Conservation (phyloP, 257 asterid species). For the Gentiana straminea region DNA sequence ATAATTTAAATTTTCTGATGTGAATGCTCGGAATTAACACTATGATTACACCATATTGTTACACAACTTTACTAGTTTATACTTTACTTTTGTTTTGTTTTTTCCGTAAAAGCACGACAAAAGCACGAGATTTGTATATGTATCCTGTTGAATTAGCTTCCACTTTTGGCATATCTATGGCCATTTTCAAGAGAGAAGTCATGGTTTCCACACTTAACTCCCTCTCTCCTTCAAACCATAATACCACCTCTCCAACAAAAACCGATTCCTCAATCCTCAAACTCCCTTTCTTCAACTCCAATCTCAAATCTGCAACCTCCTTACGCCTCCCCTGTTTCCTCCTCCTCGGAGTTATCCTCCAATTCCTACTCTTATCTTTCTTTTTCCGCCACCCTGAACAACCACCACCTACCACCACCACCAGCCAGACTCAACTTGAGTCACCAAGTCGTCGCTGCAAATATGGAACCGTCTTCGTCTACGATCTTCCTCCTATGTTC, state of each 20-base stretch:
- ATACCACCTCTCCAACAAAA: neutral
- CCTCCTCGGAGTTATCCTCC: neutral
- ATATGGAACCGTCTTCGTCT: constrained; percentile 32
- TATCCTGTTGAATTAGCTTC: no score
- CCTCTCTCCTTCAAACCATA: neutral
- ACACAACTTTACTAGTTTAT: no score
- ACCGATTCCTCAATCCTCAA: neutral
- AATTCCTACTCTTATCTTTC: neutral
- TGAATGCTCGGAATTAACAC: no score
- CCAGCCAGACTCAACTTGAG: neutral
- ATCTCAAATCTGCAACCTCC: constrained; percentile 5
- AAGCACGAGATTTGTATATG: no score
- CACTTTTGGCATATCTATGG: no score
- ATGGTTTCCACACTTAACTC: constrained; percentile 1
- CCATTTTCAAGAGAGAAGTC: constrained; percentile 1
- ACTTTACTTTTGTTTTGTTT: no score
- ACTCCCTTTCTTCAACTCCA: neutral
- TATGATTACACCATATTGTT: no score
- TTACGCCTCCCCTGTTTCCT: constrained; percentile 5
- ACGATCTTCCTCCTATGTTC: constrained; percentile 37
- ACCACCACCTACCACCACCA: neutral
- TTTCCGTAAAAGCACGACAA: no score
- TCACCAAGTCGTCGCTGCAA: neutral
- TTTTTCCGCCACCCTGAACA: neutral
- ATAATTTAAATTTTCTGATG: no score